Percentiles rank a stretch among this genome's conserved stretches.
phyloP scores from a whole-genome alignment of 805 yeast genomes.

The Candida ipomoeae region DNA sequence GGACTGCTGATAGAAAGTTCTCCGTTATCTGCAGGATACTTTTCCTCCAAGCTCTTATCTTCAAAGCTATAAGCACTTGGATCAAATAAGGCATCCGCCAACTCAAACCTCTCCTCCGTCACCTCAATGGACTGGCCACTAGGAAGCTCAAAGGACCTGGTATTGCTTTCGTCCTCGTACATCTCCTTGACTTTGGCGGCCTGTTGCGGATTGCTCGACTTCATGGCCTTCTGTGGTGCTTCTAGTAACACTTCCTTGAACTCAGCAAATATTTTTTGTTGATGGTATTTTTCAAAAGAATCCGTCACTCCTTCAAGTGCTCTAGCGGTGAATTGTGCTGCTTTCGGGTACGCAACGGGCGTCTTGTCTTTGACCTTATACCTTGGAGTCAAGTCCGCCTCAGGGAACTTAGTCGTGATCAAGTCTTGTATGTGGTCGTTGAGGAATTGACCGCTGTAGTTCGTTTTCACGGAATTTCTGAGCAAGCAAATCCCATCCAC shows the following conservation, averaged over 20 bases:
- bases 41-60: slow-evolving; percentile 18
- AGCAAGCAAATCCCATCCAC: slow-evolving; percentile 76
- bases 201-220: slow-evolving; percentile 18
- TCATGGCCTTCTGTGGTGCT: slow-evolving; percentile 41
- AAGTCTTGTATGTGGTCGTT: slow-evolving; percentile 48
- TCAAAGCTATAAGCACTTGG: slow-evolving; percentile 46
- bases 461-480: slow-evolving; percentile 66
- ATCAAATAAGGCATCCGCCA: slow-evolving; percentile 71
- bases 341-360: slow-evolving; percentile 30
- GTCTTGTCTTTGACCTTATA: slow-evolving; percentile 50
- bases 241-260: slow-evolving; percentile 70
- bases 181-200: slow-evolving; percentile 23
- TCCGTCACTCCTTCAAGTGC: slow-evolving; percentile 35
- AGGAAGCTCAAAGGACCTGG: slow-evolving; percentile 67
- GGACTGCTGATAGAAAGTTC: slow-evolving; percentile 44
- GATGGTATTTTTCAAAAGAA: slow-evolving; percentile 55
- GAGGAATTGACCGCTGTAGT: slow-evolving; percentile 67
- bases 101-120: slow-evolving; percentile 53
- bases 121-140: slow-evolving; percentile 66
- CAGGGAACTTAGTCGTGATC: slow-evolving; percentile 27
- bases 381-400: slow-evolving; percentile 29
- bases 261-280: slow-evolving; percentile 56
- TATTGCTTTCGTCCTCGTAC: slow-evolving; percentile 25
- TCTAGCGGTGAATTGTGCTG: slow-evolving; percentile 21
- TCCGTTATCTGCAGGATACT: slow-evolving; percentile 47